Evolutionary conservation across 73 alveolate species (phyloP).

Genomic region (Strombidium stylifer): DNA sequence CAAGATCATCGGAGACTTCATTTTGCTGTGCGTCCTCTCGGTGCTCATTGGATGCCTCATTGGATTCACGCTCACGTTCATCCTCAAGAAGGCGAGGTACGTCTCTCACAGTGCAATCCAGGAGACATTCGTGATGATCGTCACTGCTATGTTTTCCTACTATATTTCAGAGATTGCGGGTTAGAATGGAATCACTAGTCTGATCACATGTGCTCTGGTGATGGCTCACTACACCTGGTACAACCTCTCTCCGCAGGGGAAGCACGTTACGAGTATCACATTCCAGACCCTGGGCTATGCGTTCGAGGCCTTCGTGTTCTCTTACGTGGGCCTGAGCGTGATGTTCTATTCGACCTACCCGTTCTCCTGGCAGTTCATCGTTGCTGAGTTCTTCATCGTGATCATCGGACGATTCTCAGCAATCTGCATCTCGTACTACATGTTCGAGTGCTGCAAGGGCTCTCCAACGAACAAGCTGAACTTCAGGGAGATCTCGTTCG

Average conservation of each 20-base stretch:
- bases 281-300: conserved; percentile 68
- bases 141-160: conserved; percentile 65
- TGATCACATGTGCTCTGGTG: conserved; percentile 67
- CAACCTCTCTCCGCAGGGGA: conserved; percentile 66
- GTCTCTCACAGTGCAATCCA: conserved; percentile 63
- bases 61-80: conserved; percentile 53
- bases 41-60: conserved; percentile 48
- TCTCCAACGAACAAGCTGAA: conserved; percentile 16
- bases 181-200: conserved; percentile 58
- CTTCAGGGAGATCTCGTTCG: conserved; percentile 7
- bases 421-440: conserved; percentile 33
- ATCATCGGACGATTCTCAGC: conserved; percentile 40
- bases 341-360: conserved; percentile 45
- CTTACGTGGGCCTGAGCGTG: conserved; percentile 75
- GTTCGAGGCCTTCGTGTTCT: conserved; percentile 73
- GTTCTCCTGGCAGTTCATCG: conserved; percentile 34
- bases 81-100: conserved; percentile 53
- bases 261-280: conserved; percentile 48
- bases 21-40: conserved; percentile 43
- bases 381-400: conserved; percentile 15
- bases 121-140: conserved; percentile 60
- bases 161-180: conserved; percentile 50
- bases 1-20: conserved; percentile 41
- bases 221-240: conserved; percentile 78
- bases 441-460: conserved; percentile 38